A percentile compares a stretch with the other conserved stretches of the same genome.
phyloP scores from a whole-genome alignment of 352 stramenopile genomes.

The Nothophytophthora sp. region DNA sequence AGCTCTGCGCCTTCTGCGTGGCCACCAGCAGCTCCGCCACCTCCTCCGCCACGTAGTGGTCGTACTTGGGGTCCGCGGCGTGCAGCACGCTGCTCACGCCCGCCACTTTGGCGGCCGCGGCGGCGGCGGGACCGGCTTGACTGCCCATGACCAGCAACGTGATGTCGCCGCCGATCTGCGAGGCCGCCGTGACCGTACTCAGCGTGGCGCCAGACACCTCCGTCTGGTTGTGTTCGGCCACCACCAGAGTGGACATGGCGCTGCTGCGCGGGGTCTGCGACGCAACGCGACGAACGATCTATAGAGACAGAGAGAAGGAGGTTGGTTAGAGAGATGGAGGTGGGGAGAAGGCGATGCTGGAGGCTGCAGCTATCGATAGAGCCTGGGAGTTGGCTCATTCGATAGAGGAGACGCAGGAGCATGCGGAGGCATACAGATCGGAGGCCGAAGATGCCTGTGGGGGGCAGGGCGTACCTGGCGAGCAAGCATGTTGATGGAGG shows the following conservation, averaged over 20 bases:
- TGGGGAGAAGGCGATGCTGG: not conserved
- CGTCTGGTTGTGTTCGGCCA: slow-evolving; percentile 86
- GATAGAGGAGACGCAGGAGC: not conserved
- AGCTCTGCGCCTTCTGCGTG: slow-evolving; percentile 63
- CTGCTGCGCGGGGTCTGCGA: slow-evolving; percentile 25
- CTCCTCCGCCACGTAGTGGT: slow-evolving; percentile 88
- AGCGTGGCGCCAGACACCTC: slow-evolving; percentile 77
- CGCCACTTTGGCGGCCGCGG: slow-evolving; percentile 73
- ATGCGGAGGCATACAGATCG: not conserved
- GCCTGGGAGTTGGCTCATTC: not conserved
- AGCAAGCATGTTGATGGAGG: slow-evolving; percentile 29
- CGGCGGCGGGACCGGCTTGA: slow-evolving; percentile 54
- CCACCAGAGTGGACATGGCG: slow-evolving; percentile 80
- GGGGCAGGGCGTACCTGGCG: slow-evolving; percentile 23
- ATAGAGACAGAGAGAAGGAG: not conserved
- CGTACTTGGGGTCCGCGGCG: slow-evolving; percentile 85
- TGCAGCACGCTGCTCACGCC: slow-evolving; percentile 86
- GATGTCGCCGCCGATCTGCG: slow-evolving; percentile 81
- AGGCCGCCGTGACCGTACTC: slow-evolving; percentile 85
- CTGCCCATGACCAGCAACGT: slow-evolving; percentile 77
- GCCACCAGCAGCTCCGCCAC: slow-evolving; percentile 80
- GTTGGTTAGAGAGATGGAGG: not conserved
- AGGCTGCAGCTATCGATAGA: not conserved
- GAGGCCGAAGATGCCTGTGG: not conserved
- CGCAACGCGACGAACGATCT: slow-evolving; percentile 57